Percentiles rank a stretch among this genome's conserved stretches.
Evolutionary conservation across 176 grass and related monocot species (phyloP).

Genomic region (Echinochloa phyllopogon): DNA sequence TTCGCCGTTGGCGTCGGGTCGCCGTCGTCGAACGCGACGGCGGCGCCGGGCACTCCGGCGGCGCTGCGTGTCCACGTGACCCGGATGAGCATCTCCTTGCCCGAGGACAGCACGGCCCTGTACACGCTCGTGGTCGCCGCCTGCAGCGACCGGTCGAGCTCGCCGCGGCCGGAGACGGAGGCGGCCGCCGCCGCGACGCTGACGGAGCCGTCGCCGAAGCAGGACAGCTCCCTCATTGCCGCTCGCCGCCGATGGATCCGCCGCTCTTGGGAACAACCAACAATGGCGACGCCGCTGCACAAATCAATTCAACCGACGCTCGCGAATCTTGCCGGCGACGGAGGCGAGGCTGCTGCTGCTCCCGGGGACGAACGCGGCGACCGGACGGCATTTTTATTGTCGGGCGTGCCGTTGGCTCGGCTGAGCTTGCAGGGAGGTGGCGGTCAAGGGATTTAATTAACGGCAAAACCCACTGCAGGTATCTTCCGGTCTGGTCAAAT

Average conservation of each 20-base stretch:
- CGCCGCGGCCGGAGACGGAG: conserved; percentile 41
- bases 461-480: neutral
- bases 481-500: conserved; percentile 22
- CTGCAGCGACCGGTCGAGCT: conserved; percentile 58
- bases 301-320: neutral
- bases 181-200: conserved; percentile 36
- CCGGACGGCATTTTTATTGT: neutral
- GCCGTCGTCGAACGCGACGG: conserved; percentile 58
- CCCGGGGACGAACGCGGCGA: too few species aligned
- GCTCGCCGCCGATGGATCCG: neutral
- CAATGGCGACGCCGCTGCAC: neutral
- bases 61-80: conserved; percentile 65
- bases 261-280: too few species aligned
- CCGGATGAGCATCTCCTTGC: conserved; percentile 60
- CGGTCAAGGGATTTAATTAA: neutral
- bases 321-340: neutral
- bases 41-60: conserved; percentile 37
- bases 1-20: neutral
- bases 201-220: conserved; percentile 75
- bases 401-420: neutral
- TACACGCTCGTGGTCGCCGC: conserved; percentile 65
- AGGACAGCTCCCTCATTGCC: conserved; percentile 79
- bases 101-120: conserved; percentile 49
- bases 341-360: neutral
- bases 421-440: conserved; percentile 14